These are phyloP conservation scores for Puccinellia tenuiflora DNA, from an alignment of 176 grass and related monocot genomes.

Conservation along the genomic window DNA sequence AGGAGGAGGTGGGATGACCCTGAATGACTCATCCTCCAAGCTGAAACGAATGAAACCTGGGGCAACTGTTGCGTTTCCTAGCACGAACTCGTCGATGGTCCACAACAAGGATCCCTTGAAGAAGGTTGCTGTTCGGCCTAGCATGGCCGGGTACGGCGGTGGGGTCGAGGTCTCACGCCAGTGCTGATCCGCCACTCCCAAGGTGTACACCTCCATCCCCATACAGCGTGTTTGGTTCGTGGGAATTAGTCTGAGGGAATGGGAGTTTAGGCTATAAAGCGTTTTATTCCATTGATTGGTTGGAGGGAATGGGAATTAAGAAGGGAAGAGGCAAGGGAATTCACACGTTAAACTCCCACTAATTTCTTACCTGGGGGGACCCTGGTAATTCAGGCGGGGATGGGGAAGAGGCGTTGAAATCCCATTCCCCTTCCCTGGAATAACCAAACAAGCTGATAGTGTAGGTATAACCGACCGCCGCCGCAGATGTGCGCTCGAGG, in stretches of 20 bases:
- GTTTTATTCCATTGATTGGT: not conserved
- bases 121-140: not conserved
- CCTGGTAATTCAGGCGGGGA: not conserved
- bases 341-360: not conserved
- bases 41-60: not conserved
- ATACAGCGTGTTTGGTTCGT: no score
- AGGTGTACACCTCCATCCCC: not conserved
- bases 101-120: not conserved
- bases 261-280: not conserved
- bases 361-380: not conserved
- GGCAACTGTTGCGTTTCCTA: not conserved
- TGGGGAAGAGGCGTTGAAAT: no score
- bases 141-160: not conserved
- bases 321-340: no score
- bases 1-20: not conserved
- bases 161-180: not conserved
- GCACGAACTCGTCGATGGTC: not conserved
- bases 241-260: no score
- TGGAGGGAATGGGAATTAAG: not conserved
- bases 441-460: no score
- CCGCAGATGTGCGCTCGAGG: not conserved
- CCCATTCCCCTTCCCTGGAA: no score
- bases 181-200: not conserved
- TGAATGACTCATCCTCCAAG: not conserved
- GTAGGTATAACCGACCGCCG: not conserved